phyloP scores from a whole-genome alignment of 768 basidiomycete genomes.

The Hemileccinum impolitum region DNA sequence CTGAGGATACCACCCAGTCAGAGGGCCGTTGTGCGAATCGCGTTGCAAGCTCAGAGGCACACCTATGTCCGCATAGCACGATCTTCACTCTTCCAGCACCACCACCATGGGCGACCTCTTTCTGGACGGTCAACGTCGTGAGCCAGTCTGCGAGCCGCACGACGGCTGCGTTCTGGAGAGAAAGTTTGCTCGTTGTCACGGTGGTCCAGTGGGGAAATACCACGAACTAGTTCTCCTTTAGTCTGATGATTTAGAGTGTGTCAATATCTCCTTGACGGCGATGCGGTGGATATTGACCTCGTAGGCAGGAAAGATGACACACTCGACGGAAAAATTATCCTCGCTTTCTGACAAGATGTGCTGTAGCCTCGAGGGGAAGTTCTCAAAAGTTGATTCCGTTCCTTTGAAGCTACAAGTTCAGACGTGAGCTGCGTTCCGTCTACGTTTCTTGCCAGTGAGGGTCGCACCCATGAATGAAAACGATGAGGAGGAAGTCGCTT shows the following conservation, averaged over 20 bases:
- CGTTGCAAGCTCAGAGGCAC: constrained; percentile 6
- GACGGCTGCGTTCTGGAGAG: constrained; percentile 68
- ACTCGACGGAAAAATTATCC: constrained; percentile 56
- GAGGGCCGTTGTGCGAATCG: not conserved
- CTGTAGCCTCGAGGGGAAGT: constrained; percentile 76
- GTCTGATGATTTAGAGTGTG: constrained; percentile 50
- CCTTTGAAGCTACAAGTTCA: constrained; percentile 46
- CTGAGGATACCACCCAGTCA: constrained; percentile 37
- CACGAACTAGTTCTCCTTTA: constrained; percentile 84
- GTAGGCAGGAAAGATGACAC: constrained; percentile 83
- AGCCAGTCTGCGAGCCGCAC: constrained; percentile 91
- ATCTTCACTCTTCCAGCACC: constrained; percentile 72
- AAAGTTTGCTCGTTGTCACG: not conserved
- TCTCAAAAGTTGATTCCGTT: constrained; percentile 66
- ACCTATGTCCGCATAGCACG: constrained; percentile 90
- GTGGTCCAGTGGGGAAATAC: constrained; percentile 9
- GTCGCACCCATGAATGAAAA: constrained; percentile 78
- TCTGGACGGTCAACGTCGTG: constrained; percentile 80
- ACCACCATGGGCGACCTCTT: constrained; percentile 74
- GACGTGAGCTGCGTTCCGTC: constrained; percentile 1
- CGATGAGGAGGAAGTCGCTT: constrained; percentile 53
- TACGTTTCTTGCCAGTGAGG: not conserved
- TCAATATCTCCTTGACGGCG: constrained; percentile 9
- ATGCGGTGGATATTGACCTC: constrained; percentile 49
- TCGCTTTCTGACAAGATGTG: constrained; percentile 73